Evolutionary conservation across 495 filamentous ascomycete genomes (phyloP).

Genomic region (Tuber microsphaerosporum): DNA sequence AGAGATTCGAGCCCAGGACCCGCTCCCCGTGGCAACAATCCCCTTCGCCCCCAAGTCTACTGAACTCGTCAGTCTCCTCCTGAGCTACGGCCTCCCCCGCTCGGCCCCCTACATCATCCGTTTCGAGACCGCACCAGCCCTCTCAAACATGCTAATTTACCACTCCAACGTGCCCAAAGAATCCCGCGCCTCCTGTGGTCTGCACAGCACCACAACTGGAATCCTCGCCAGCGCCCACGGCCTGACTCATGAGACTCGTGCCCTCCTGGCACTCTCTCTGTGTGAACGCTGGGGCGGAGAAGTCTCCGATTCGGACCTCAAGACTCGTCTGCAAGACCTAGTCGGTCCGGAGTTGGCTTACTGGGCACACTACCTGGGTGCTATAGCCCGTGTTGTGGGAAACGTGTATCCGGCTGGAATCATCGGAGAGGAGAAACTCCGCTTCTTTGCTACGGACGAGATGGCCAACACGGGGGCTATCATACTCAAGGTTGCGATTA

Average conservation of each 20-base stretch:
- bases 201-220: slow-evolving; percentile 66
- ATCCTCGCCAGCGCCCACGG: slow-evolving; percentile 61
- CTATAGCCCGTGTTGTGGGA: slow-evolving; percentile 49
- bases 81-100: slow-evolving; percentile 48
- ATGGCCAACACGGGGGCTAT: slow-evolving; percentile 15
- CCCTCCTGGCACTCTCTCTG: slow-evolving; percentile 63
- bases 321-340: slow-evolving; percentile 47
- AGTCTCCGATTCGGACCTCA: slow-evolving; percentile 52
- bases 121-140: slow-evolving; percentile 48
- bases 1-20: slow-evolving; percentile 55
- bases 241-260: slow-evolving; percentile 62
- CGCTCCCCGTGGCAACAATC: slow-evolving; percentile 56
- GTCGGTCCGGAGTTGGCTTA: slow-evolving; percentile 49
- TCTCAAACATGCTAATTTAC: slow-evolving; percentile 51
- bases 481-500: slow-evolving; percentile 37
- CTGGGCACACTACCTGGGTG: slow-evolving; percentile 59
- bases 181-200: slow-evolving; percentile 56
- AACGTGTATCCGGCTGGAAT: slow-evolving; percentile 44
- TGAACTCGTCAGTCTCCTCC: slow-evolving; percentile 43
- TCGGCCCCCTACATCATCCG: slow-evolving; percentile 44
- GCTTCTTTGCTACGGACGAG: slow-evolving; percentile 38
- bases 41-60: slow-evolving; percentile 48
- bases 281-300: slow-evolving; percentile 69
- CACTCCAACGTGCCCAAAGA: slow-evolving; percentile 50
- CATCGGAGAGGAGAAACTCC: slow-evolving; percentile 34